Conservation (phyloP, 257 asterid species). For the Solanum chmielewskii region DNA sequence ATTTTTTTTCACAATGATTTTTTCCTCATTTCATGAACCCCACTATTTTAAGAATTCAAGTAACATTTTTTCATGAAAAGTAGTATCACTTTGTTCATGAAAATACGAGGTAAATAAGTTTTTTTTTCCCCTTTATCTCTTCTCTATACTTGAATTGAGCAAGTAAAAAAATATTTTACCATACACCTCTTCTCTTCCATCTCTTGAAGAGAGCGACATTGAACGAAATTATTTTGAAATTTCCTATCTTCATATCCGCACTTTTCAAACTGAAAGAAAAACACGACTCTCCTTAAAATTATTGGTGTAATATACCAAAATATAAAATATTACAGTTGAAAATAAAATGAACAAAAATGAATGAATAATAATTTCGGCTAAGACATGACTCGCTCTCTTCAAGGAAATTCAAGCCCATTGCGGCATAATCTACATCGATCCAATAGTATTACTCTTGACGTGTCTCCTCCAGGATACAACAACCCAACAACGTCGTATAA, state of each 20-base stretch:
- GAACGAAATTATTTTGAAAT: background rate
- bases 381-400: background rate
- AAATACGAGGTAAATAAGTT: background rate
- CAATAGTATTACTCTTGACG: background rate
- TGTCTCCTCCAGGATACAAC: background rate
- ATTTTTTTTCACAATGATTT: too few relatives aligned
- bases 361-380: background rate
- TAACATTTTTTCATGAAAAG: background rate
- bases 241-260: background rate
- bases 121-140: background rate
- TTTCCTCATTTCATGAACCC: too few relatives aligned
- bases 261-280: background rate
- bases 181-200: background rate
- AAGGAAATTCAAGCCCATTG: background rate
- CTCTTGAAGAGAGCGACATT: background rate
- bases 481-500: background rate
- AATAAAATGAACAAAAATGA: background rate
- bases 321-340: background rate
- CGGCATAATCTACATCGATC: background rate
- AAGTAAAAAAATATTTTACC: background rate
- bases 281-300: background rate
- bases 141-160: background rate
- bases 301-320: background rate
- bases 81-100: background rate
- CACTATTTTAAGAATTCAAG: too few relatives aligned